These are phyloP conservation scores for Podila horticola DNA, from an alignment of 192 early-diverging fungal genomes.

Conservation along the genomic window DNA sequence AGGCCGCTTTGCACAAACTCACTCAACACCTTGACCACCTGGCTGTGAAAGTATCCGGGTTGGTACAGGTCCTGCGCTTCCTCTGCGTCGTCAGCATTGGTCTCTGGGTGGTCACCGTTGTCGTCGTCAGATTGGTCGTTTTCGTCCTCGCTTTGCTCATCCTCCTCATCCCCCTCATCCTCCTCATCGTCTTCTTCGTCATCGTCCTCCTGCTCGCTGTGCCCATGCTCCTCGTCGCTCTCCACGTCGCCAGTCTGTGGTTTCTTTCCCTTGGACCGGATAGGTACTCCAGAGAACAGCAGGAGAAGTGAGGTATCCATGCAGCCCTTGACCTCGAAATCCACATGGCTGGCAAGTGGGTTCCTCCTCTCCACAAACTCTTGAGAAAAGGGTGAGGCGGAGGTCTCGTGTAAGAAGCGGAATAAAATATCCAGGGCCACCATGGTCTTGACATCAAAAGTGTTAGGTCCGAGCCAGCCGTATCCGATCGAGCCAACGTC, in stretches of 20 bases:
- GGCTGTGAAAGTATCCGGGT: conserved; percentile 64
- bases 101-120: background rate
- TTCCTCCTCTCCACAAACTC: conserved; percentile 78
- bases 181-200: background rate
- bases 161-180: background rate
- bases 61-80: conserved; percentile 63
- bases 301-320: conserved; percentile 67
- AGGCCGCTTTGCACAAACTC: conserved; percentile 56
- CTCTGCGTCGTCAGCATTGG: conserved; percentile 10
- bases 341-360: conserved; percentile 71
- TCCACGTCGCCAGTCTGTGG: background rate
- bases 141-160: background rate
- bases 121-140: background rate
- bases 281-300: conserved; percentile 61
- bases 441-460: conserved; percentile 67
- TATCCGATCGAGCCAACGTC: conserved; percentile 71
- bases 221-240: conserved; percentile 1
- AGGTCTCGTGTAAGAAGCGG: conserved; percentile 74
- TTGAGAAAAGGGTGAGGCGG: conserved; percentile 78
- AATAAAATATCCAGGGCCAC: conserved; percentile 77
- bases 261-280: conserved; percentile 59
- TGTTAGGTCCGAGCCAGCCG: conserved; percentile 80
- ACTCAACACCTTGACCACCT: conserved; percentile 68
- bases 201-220: conserved; percentile 10
- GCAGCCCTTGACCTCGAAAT: conserved; percentile 63